Conservation (phyloP, 192 early-diverging fungal genomes). For the Backusella liffmaniae region DNA sequence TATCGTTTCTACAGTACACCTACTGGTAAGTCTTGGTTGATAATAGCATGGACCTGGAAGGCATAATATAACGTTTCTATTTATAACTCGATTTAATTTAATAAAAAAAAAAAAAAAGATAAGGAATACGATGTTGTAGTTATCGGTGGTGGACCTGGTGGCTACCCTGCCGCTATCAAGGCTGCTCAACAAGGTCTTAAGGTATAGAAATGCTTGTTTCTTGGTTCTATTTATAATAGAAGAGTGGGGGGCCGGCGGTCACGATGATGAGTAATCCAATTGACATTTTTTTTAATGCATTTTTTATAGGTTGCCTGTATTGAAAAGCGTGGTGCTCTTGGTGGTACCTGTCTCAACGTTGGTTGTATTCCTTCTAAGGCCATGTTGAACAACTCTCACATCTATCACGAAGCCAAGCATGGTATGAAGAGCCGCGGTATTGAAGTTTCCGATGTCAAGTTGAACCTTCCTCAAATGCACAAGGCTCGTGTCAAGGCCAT, state of each 20-base stretch:
- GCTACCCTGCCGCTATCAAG: constrained; percentile 99
- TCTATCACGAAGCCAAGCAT: constrained; percentile 92
- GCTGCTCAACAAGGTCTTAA: constrained; percentile 97
- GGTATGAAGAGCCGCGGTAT: constrained; percentile 93
- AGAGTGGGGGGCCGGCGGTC: neutral
- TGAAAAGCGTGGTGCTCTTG: constrained; percentile 93
- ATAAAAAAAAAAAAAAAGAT: neutral
- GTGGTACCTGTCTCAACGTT: constrained; percentile 98
- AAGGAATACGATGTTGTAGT: constrained; percentile 79
- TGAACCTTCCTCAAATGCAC: constrained; percentile 88
- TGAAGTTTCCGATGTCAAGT: constrained; percentile 76
- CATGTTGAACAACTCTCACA: constrained; percentile 97
- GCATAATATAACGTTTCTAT: neutral
- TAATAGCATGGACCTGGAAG: neutral
- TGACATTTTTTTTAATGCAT: neutral
- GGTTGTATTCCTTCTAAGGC: constrained; percentile 99
- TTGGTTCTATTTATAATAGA: neutral
- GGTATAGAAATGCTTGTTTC: constrained; percentile 44
- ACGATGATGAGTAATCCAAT: neutral
- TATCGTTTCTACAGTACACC: constrained; percentile 40
- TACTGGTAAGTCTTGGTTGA: constrained; percentile 26
- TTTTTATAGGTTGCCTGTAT: constrained; percentile 86
- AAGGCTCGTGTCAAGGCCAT: constrained; percentile 91
- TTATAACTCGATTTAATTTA: neutral
- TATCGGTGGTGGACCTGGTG: constrained; percentile 96